phyloP scores from a whole-genome alignment of 176 grass and related monocot species.

The Alloteropsis semialata region DNA sequence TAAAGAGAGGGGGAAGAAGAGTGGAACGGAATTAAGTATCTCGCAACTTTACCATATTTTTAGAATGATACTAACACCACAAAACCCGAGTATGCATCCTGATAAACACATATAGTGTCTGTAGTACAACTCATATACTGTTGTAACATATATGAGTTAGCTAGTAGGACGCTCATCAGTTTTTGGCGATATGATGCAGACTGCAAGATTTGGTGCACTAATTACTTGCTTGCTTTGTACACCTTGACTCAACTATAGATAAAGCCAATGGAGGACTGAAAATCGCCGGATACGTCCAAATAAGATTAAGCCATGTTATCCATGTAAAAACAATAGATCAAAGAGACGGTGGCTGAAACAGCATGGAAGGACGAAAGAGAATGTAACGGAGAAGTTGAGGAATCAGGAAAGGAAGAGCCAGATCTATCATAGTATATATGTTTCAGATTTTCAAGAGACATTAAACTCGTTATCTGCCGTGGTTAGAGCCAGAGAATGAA shows the following conservation, averaged over 20 bases:
- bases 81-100: background rate
- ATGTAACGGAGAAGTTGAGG: background rate
- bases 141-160: background rate
- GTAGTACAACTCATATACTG: constrained; percentile 5
- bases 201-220: background rate
- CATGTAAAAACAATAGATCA: background rate
- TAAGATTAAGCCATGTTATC: background rate
- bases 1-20: background rate
- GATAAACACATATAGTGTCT: background rate
- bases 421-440: constrained; percentile 24
- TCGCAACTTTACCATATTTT: background rate
- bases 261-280: background rate
- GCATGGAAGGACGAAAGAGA: background rate
- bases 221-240: background rate
- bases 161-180: background rate
- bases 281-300: background rate
- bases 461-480: background rate
- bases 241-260: background rate
- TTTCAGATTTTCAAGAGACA: background rate
- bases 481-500: background rate
- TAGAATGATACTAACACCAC: background rate
- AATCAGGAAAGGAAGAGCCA: background rate
- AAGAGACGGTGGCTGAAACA: background rate
- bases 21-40: background rate
- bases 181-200: background rate